Base-by-base conservation (phyloP, 1,284 basidiomycete genomes). In the Cryptococcus deneoformans region DNA sequence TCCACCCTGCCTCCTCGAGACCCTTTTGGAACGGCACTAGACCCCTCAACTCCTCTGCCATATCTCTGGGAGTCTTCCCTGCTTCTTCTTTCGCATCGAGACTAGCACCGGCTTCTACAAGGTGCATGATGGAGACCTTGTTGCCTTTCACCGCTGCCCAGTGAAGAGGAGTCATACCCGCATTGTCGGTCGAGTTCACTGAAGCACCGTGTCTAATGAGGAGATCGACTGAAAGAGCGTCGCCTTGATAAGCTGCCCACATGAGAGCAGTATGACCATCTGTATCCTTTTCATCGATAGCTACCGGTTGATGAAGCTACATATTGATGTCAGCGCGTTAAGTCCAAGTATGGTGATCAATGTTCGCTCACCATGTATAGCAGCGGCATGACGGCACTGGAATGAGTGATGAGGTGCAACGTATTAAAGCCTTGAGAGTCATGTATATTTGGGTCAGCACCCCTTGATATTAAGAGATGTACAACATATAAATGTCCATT, bases 111-210 rank as follows among this genome's bases (percentile, higher is more conserved):
- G 88, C 88, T 64, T 92, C 87, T 10, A 96, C 78, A 11, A 99
- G 80, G 50, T 88, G 84, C 29, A 88, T 83, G 55, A 99, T 95
- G 71, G 91, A 92, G 12, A 78, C 73, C 54, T 88, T 82, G 70
- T 94, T 96, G 6, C 95, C 96, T 61, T 93, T 86, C 10, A 99
- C 95, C n/a, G 96, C 94, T 1, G 93, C 94, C 96, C 96, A 99
- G 73, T 99, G 96, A 52, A 99, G 81, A 0, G 96, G 92, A 0
- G 92, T 86, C 53, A 99, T 82, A 0, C 93, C 93, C 0, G 84
- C 79, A 61, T 90, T 87, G 72, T 99, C 96, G 43, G 83, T 82
- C 5, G 87, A 79, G 60, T 85, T 85, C 1, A 88, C 82, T 55
- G 85, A 88, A 2, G 94, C 92, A 7, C 92, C 92, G 65, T 95